Evolutionary conservation across 2,329 filamentous ascomycete species (phyloP), one percentile per base, ranked within the genome.

Genomic region (Fusarium poae): DNA sequence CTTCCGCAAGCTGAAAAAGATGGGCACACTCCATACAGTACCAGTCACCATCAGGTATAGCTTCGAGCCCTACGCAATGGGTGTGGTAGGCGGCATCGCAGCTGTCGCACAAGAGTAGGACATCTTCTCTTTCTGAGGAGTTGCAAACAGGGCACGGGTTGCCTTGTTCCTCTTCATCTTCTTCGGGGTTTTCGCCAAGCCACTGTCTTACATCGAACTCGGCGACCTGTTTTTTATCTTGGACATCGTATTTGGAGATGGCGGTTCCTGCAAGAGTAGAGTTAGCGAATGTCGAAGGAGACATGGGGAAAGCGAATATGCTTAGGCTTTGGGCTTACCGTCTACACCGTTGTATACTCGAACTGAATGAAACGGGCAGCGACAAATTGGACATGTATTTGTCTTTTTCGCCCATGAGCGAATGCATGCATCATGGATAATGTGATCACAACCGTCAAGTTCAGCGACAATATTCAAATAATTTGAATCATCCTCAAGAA

Each of bases 361-460:
- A 71, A 99, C 94, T 74, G 91, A 83, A 80, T 98, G 95, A 83
- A 99, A 98, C 68, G 87, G 89, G 74, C 93, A 92, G 72, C 96
- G 92, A 81, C 96, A 99, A 79, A 99, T 97, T 45, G 96, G 96
- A 80, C 96, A 99, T 78, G 94, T 97, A 81, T 98, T 99, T 68
- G 96, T 95, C 79, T 97, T 92, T 81, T 97, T 93, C 45, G 95
- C 93, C 96, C 96, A 99, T 72, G 94, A 93, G 74, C 92, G 91
- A 72, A 99, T 86, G 80, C 96, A 99, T 53, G 91, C 89, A 82
- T 99, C 91, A 82, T 99, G 96, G 73, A 99, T 85, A 73, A 94
- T 88, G 83, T 99, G 97, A 61, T 93, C 92, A 80, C 96, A 99
- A 46, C 93, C 91, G 63, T 89, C 84, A 50, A 91, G 86, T 57